Conservation (phyloP, 179 eudicot genomes). For the Silene noctiflora region DNA sequence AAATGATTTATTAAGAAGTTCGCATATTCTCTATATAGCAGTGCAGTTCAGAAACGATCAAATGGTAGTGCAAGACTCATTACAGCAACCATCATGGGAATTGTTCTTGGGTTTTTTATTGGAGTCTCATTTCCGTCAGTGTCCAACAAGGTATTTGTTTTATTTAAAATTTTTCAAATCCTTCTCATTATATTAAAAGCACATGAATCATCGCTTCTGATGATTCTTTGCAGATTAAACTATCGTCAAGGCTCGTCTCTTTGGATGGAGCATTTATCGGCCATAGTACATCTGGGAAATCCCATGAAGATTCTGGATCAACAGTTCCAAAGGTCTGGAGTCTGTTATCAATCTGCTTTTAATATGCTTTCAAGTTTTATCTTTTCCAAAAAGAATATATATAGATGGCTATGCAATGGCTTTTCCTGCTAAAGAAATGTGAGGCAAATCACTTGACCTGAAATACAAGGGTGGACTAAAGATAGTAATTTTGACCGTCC, state of each 20-base stretch:
- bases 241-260: conserved; percentile 56
- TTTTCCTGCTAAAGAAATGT: not conserved
- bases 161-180: not conserved
- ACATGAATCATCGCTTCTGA: conserved; percentile 9
- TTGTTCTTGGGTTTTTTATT: conserved; percentile 80
- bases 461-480: not conserved
- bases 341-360: not conserved
- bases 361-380: not conserved
- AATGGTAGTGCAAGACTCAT: conserved; percentile 63
- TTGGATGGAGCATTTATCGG: conserved; percentile 47
- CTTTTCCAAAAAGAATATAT: not conserved
- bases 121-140: conserved; percentile 82
- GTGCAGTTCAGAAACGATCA: conserved; percentile 64
- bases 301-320: conserved; percentile 35
- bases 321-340: conserved; percentile 36
- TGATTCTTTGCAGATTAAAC: conserved; percentile 55
- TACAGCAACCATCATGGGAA: conserved; percentile 64
- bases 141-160: conserved; percentile 56
- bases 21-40: conserved; percentile 27
- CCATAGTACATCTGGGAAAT: conserved; percentile 20
- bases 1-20: not conserved
- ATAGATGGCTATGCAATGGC: not conserved
- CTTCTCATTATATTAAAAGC: conserved; percentile 1
- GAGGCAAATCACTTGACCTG: not conserved
- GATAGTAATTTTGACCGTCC: not conserved